phyloP scores from a whole-genome alignment of 2,329 filamentous ascomycete species.

The Basipetospora chlamydospora region DNA sequence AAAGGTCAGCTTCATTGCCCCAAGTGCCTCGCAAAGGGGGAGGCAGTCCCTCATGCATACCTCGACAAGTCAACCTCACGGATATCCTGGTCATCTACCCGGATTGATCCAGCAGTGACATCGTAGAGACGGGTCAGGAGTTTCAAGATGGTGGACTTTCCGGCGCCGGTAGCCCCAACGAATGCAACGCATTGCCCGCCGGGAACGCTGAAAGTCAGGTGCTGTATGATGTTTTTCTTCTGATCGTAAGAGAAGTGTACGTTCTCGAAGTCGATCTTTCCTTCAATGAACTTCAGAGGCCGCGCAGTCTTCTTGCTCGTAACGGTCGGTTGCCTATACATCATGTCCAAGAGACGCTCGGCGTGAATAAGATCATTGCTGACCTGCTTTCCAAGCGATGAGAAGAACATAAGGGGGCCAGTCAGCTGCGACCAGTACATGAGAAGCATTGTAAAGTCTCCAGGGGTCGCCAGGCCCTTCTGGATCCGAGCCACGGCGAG shows the following conservation, averaged over 20 bases:
- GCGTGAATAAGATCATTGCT: slow-evolving; percentile 43
- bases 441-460: slow-evolving; percentile 55
- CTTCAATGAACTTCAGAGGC: slow-evolving; percentile 34
- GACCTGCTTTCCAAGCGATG: slow-evolving; percentile 38
- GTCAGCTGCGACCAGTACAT: slow-evolving; percentile 65
- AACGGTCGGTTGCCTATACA: slow-evolving; percentile 41
- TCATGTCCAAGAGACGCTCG: slow-evolving; percentile 41
- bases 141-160: slow-evolving; percentile 43
- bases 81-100: slow-evolving; percentile 42
- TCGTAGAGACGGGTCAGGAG: slow-evolving; percentile 47
- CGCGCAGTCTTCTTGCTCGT: slow-evolving; percentile 35
- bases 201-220: slow-evolving; percentile 33
- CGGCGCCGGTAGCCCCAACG: slow-evolving; percentile 44
- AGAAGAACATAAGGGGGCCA: slow-evolving; percentile 56
- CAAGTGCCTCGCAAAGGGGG: too few species aligned
- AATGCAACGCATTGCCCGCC: slow-evolving; percentile 43
- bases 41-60: too few species aligned
- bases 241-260: slow-evolving; percentile 46
- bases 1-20: background rate
- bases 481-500: slow-evolving; percentile 52
- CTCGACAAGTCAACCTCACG: slow-evolving; percentile 36
- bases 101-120: slow-evolving; percentile 34
- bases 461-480: slow-evolving; percentile 42
- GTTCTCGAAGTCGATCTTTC: slow-evolving; percentile 37
- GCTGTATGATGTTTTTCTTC: slow-evolving; percentile 41